phyloP scores from a whole-genome alignment of 495 filamentous ascomycete genomes.

The Penicillium arizonense region DNA sequence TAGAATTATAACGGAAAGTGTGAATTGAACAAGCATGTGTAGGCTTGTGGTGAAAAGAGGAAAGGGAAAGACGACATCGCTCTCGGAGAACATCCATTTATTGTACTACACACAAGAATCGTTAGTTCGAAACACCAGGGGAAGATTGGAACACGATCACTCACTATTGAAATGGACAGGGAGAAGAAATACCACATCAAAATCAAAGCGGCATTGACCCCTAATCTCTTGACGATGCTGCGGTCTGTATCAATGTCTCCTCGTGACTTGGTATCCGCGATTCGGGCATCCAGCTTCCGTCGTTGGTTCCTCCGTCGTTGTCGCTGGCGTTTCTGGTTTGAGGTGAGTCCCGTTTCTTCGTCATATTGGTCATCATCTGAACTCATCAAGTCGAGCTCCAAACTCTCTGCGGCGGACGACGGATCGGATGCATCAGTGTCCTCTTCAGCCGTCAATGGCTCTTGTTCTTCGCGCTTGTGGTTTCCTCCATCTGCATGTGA shows the following conservation, averaged over 20 bases:
- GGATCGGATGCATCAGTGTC: constrained; percentile 49
- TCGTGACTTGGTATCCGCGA: constrained; percentile 49
- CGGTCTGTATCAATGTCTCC: constrained; percentile 52
- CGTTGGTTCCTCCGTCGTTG: constrained; percentile 63
- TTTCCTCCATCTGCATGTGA: constrained; percentile 28
- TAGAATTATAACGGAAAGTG: constrained; percentile 74
- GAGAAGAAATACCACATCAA: constrained; percentile 93
- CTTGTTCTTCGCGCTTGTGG: constrained; percentile 36
- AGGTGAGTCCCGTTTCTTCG: constrained; percentile 84
- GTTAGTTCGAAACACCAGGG: background rate
- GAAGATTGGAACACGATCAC: constrained; percentile 24
- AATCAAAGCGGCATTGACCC: constrained; percentile 75
- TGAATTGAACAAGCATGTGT: constrained; percentile 97
- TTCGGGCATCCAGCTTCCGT: constrained; percentile 70
- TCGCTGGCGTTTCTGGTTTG: constrained; percentile 64
- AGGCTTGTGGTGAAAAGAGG: constrained; percentile 93
- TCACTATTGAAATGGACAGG: constrained; percentile 88
- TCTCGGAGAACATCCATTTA: constrained; percentile 98
- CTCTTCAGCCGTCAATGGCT: constrained; percentile 31
- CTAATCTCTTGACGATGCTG: constrained; percentile 62
- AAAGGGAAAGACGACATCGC: constrained; percentile 85
- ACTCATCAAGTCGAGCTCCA: constrained; percentile 56
- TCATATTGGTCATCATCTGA: constrained; percentile 79
- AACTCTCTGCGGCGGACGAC: constrained; percentile 49
- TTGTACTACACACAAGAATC: constrained; percentile 67